phyloP scores from a whole-genome alignment of 306 rosid species.

The Cucumis melo region DNA sequence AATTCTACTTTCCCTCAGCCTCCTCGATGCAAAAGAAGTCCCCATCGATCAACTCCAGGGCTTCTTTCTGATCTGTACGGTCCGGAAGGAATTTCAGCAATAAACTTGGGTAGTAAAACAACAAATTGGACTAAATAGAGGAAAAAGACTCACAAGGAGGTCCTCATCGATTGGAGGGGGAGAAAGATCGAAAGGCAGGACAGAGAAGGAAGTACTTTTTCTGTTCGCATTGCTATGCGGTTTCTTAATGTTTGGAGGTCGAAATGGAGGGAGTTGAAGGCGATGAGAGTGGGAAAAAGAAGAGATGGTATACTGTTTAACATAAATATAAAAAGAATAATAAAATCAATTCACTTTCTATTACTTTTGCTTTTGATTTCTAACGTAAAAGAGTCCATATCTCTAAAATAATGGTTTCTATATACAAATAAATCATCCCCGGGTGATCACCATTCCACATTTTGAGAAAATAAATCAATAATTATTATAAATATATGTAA shows the following conservation, averaged over 20 bases:
- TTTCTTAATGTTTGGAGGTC: not conserved
- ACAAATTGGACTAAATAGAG: not conserved
- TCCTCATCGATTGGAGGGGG: conserved; percentile 94
- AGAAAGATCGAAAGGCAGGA: conserved; percentile 54
- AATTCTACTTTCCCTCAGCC: not conserved
- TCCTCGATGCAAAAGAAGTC: not conserved
- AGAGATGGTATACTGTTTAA: not conserved
- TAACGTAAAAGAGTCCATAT: too few species aligned
- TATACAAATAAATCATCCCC: too few species aligned
- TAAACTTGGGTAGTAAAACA: too few species aligned
- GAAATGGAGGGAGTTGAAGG: not conserved
- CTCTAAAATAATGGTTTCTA: too few species aligned
- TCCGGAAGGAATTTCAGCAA: not conserved
- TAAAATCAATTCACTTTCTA: too few species aligned
- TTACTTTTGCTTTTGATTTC: too few species aligned
- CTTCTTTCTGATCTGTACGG: not conserved
- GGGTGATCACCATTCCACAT: too few species aligned
- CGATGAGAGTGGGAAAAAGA: not conserved
- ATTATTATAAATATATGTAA: too few species aligned
- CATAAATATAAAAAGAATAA: too few species aligned
- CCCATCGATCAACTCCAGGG: not conserved
- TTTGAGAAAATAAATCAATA: too few species aligned
- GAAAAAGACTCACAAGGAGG: conserved; percentile 32
- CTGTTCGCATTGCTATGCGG: not conserved
- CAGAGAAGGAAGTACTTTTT: not conserved